Evolutionary conservation across 345 rosid species (phyloP).

Genomic region (Sonneratia alba): DNA sequence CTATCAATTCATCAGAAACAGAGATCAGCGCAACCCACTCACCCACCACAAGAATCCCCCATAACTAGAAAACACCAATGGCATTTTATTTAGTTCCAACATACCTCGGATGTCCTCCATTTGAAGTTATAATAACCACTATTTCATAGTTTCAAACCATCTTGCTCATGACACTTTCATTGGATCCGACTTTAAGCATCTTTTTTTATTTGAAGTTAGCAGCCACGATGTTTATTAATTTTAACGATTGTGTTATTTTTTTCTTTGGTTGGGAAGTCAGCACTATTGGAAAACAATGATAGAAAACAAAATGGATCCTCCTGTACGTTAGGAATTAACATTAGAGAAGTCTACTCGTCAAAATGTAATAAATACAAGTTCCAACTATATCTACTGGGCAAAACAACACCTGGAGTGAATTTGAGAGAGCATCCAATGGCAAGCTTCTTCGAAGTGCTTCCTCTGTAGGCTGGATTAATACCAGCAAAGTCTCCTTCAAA

Average conservation of each 20-base stretch:
- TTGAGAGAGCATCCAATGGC: constrained; percentile 64
- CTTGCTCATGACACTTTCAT: too few species aligned
- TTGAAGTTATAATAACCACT: too few species aligned
- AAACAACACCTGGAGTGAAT: constrained; percentile 67
- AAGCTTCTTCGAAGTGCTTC: constrained; percentile 44
- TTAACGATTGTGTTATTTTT: too few species aligned
- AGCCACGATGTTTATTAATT: not conserved
- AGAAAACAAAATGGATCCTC: not conserved
- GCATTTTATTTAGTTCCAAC: not conserved
- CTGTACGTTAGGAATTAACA: not conserved
- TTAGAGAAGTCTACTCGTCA: not conserved
- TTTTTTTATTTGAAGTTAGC: not conserved
- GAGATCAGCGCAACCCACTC: not conserved
- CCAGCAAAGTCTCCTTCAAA: constrained; percentile 77
- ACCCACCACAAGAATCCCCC: not conserved
- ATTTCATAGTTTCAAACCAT: not conserved
- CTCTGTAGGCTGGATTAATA: constrained; percentile 57
- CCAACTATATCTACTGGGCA: not conserved
- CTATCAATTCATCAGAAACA: not conserved
- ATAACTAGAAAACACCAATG: not conserved
- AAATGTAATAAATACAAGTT: not conserved
- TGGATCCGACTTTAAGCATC: too few species aligned
- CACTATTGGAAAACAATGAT: too few species aligned
- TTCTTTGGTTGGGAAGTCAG: too few species aligned
- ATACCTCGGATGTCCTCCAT: not conserved